phyloP scores from a whole-genome alignment of 2,329 filamentous ascomycete species.

The Neofusicoccum ribis region DNA sequence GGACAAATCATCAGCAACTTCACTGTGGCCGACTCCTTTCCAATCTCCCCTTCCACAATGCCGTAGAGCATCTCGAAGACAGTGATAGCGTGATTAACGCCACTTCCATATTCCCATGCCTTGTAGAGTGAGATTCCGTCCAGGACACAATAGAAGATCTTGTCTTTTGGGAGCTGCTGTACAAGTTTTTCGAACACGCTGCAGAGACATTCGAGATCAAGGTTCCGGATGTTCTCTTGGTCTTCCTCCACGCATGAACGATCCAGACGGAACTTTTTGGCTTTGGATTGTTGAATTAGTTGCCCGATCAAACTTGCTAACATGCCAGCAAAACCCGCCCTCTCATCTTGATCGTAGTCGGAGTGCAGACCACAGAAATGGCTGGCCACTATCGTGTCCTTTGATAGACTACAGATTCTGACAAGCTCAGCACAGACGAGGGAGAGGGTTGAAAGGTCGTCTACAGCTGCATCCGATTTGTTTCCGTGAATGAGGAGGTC shows the following conservation, averaged over 20 bases:
- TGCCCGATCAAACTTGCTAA: conserved; percentile 6
- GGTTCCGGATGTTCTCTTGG: neutral
- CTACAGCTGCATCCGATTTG: neutral
- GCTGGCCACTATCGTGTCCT: neutral
- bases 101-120: neutral
- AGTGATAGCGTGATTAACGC: too few species aligned
- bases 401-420: neutral
- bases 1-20: neutral
- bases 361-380: conserved; percentile 21
- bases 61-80: neutral
- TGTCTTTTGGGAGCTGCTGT: conserved; percentile 16
- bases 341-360: neutral
- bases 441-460: conserved; percentile 19
- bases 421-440: conserved; percentile 19
- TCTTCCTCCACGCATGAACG: neutral
- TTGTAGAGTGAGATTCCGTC: conserved; percentile 23
- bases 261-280: neutral
- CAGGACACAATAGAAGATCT: conserved; percentile 21
- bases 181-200: conserved; percentile 3
- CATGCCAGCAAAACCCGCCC: neutral
- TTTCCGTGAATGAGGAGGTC: conserved; percentile 20
- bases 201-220: conserved; percentile 4
- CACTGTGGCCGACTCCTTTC: neutral
- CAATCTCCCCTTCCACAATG: neutral
- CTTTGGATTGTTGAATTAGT: neutral